Percentiles rank a stretch among this genome's conserved stretches.
phyloP scores from a whole-genome alignment of 2,329 filamentous ascomycete species.

The Rutstroemia sp. region DNA sequence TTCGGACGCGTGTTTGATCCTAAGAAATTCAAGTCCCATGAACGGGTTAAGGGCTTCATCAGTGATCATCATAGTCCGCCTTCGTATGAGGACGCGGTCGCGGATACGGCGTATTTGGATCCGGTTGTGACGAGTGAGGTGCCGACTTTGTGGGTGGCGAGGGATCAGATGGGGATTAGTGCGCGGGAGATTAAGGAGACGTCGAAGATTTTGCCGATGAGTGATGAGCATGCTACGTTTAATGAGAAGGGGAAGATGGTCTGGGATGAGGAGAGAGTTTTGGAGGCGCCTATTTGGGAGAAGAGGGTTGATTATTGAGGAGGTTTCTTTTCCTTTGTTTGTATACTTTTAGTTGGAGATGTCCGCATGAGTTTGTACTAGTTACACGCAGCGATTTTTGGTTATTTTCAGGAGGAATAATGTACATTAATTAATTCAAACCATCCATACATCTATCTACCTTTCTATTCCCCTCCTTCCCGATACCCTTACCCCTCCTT shows the following conservation, averaged over 20 bases:
- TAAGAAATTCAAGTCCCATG: conserved; percentile 65
- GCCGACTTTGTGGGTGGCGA: conserved; percentile 74
- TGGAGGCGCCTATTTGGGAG: conserved; percentile 22
- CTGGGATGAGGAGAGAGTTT: conserved; percentile 40
- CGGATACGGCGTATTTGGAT: conserved; percentile 64
- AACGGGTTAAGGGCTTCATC: conserved; percentile 37
- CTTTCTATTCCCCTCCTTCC: neutral
- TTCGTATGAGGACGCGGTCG: conserved; percentile 50
- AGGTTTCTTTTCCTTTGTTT: neutral
- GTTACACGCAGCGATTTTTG: neutral
- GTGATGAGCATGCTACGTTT: conserved; percentile 65
- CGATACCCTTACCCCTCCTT: conserved; percentile 26
- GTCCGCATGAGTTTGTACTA: neutral
- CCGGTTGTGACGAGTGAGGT: conserved; percentile 54
- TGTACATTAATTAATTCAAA: conserved; percentile 1
- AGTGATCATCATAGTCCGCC: conserved; percentile 43
- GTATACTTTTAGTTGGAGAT: neutral
- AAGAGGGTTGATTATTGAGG: conserved; percentile 24
- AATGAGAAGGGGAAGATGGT: conserved; percentile 60
- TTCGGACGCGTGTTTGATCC: conserved; percentile 65
- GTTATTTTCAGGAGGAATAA: neutral
- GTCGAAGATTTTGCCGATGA: conserved; percentile 64
- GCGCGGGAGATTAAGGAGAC: conserved; percentile 69
- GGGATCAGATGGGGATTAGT: conserved; percentile 66
- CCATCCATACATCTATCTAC: neutral